Evolutionary conservation across 2,329 filamentous ascomycete genomes (phyloP).

Genomic region (Fusarium beomiforme): DNA sequence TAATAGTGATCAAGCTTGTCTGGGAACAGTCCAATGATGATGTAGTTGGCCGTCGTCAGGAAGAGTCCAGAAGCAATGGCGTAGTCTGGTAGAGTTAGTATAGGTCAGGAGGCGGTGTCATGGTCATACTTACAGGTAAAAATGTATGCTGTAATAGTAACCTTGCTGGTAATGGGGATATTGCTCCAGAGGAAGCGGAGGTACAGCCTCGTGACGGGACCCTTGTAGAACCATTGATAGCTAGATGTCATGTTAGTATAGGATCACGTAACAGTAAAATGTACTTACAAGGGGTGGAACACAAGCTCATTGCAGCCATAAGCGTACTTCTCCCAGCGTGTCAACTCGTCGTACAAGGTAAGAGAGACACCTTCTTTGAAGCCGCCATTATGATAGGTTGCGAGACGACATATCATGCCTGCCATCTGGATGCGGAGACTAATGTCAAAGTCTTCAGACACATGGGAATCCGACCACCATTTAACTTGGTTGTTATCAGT

Average conservation of each 20-base stretch:
- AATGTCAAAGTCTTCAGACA: slow-evolving; percentile 84
- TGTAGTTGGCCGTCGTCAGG: slow-evolving; percentile 74
- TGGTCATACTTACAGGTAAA: slow-evolving; percentile 59
- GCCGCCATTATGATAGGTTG: slow-evolving; percentile 72
- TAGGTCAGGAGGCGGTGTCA: fast-evolving
- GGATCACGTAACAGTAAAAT: fast-evolving
- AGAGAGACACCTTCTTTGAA: slow-evolving; percentile 80
- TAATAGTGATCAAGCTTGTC: slow-evolving; percentile 74
- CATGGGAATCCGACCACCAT: slow-evolving; percentile 79
- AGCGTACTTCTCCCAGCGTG: slow-evolving; percentile 78
- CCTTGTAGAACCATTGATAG: slow-evolving; percentile 65
- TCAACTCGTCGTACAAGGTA: slow-evolving; percentile 77
- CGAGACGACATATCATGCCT: slow-evolving; percentile 76
- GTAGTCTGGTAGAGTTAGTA: slow-evolving; percentile 56
- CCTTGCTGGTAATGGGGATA: slow-evolving; percentile 71
- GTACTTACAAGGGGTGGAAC: slow-evolving; percentile 70
- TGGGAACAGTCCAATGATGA: slow-evolving; percentile 75
- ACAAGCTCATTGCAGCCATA: slow-evolving; percentile 77
- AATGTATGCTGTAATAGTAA: slow-evolving; percentile 77
- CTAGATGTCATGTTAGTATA: slow-evolving; percentile 6
- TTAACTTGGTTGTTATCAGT: slow-evolving; percentile 63
- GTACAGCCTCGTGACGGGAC: slow-evolving; percentile 70
- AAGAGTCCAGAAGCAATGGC: slow-evolving; percentile 74
- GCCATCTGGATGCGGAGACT: slow-evolving; percentile 74
- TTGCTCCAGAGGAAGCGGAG: slow-evolving; percentile 40